Base-by-base conservation (phyloP, 2,329 filamentous ascomycete species). In the Colletotrichum siamense region DNA sequence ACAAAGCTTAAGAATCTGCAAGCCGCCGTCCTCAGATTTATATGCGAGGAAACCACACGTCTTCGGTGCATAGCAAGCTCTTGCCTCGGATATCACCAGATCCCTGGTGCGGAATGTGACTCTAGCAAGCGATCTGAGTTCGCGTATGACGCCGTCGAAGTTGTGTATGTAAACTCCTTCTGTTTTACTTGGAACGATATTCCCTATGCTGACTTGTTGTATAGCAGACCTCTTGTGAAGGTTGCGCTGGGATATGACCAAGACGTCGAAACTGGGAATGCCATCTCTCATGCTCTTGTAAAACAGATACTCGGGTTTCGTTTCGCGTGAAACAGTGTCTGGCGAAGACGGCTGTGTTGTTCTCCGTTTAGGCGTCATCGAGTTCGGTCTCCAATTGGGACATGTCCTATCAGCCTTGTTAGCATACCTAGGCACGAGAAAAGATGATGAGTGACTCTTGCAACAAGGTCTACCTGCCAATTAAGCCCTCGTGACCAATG, bases 291-390 rank as follows among this genome's bases (percentile, higher is more conserved):
- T 49, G 9, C 18, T 49, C 39, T 49, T 49, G 18, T 12, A 49
- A 49, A 49, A 49, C 18, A 49, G 39, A 12, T n/a, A 49, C 18
- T 49, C 39, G 9, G 39, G 39, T 2, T n/a, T 12, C 9, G 3
- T 12, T 0, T n/a, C 5, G 18, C 39, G 6, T 49, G 18, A 4
- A n/a, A 1, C 9, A n/a, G 18, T 3, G 3, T n/a, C 18, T n/a
- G 18, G 18, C 18, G 18, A 12, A 1, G 9, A 6, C 9, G 3
- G 5, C 2, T n/a, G 18, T 49, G 18, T 3, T 49, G 9, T n/a
- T 49, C 9, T 44, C 18, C 8, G 5, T 49, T 49, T n/a, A 1
- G 39, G 9, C 3, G 5, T 1, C 39, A 49, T 49, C 9, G 18
- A 10, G 3, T 0, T n/a, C 9, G 18, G 5, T 3, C 5, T 16